Base-by-base conservation (phyloP, 176 grass and related monocot species). In the Oryza nivara region DNA sequence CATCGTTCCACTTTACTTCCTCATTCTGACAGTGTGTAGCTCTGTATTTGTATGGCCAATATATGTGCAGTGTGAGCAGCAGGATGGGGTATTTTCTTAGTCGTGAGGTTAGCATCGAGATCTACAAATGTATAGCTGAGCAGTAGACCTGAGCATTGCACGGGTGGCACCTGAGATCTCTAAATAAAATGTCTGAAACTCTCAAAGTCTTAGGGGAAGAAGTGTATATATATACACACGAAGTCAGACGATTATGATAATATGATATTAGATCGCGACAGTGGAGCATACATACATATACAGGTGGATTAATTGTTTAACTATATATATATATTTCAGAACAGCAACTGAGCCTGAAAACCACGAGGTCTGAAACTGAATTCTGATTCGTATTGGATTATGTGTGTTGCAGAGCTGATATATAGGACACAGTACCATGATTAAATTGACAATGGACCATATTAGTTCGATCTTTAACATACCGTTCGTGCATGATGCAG, bases 211-310 rank as follows among this genome's bases (percentile, higher is more conserved):
- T 9, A 16, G 11, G 51, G 7, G 40, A 13, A 9, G 9, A 40
- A 38, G 56, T 54, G 3, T 60, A 9, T 60, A n/a, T 36, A 36
- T 60, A n/a, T 11, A 9, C 11, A 67, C 43, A 35, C 30, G 43
- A 73, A 58, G 74, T 88, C 67, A 83, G 81, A 45, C 13, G 80
- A 78, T 56, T 76, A 82, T 72, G 25, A 58, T 68, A 78, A 43
- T 76, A 82, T 72, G 25, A 58, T 68, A 73, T 14, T 8, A 35
- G 16, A 15, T 11, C 68, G 14, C 23, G 35, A 7, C 4, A 82
- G 35, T n/a, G 34, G 34, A 23, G 38, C n/a, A 2, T 20, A 49
- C 7, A 49, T 49, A 49, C 19, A 58, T 20, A 20, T 58, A 58
- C 54, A 58, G 54, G 6, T 19, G 14, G 4, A 43, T 32, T 23